Percentiles rank a stretch among this genome's conserved stretches.
Conservation (phyloP, 2,329 filamentous ascomycete genomes). For the Ascocoryne sarcoides region DNA sequence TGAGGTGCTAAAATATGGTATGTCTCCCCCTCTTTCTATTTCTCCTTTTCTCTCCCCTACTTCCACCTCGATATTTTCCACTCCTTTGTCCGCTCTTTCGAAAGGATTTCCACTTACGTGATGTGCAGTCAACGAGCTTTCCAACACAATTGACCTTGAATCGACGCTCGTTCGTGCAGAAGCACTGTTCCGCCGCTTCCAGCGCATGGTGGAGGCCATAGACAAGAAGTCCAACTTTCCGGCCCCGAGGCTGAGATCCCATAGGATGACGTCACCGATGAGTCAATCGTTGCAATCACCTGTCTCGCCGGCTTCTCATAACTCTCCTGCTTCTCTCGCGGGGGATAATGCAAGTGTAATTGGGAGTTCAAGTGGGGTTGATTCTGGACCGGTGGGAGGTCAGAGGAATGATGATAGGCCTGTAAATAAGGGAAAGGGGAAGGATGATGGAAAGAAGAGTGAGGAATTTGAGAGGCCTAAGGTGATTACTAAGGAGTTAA, state of each 20-base stretch:
- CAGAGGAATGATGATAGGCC: conserved; percentile 24
- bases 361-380: conserved; percentile 2
- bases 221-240: conserved; percentile 90
- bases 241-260: conserved; percentile 35
- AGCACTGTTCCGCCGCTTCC: conserved; percentile 77
- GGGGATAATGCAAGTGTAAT: conserved; percentile 8
- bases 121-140: conserved; percentile 78
- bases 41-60: not conserved
- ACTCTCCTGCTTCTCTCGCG: conserved; percentile 19
- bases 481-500: conserved; percentile 55
- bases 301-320: not conserved
- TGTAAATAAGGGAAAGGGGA: conserved; percentile 12
- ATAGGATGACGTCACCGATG: conserved; percentile 11
- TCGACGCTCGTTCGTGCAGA: conserved; percentile 83
- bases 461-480: conserved; percentile 30
- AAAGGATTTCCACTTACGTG: conserved; percentile 1
- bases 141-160: conserved; percentile 82
- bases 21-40: conserved; percentile 26
- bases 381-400: too few species aligned
- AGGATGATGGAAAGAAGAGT: conserved; percentile 11
- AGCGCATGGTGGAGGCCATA: conserved; percentile 79
- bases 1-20: conserved; percentile 93
- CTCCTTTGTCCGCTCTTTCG: not conserved
- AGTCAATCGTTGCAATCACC: not conserved
- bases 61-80: not conserved